These are phyloP conservation scores for Nakazawaea populi DNA, from an alignment of 805 yeast genomes.

Conservation along the genomic window DNA sequence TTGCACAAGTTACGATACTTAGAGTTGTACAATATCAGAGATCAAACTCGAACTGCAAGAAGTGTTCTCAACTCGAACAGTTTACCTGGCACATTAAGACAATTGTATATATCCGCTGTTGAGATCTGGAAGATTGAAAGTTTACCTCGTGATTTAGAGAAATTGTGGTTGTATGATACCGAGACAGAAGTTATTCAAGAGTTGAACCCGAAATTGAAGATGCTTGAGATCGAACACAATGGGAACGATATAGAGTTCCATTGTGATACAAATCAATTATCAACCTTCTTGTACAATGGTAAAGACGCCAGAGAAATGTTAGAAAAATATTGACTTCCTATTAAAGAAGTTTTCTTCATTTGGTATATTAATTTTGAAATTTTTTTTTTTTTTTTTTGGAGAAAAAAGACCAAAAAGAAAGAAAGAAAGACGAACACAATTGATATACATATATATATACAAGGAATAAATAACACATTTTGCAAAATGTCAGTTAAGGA, in stretches of 20 bases:
- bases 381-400: no score
- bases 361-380: no score
- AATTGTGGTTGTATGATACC: background rate
- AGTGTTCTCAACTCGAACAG: background rate
- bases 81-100: background rate
- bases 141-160: background rate
- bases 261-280: background rate
- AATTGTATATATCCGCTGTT: background rate
- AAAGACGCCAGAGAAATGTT: no score
- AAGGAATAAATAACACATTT: no score
- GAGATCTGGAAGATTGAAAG: background rate
- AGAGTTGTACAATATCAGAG: background rate
- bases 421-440: no score
- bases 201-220: background rate
- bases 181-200: background rate
- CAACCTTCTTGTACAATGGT: no score
- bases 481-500: conserved; percentile 33
- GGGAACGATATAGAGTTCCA: background rate
- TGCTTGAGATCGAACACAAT: background rate
- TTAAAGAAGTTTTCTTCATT: no score
- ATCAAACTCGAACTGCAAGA: background rate
- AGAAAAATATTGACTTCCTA: no score
- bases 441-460: background rate
- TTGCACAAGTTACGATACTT: background rate
- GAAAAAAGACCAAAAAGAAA: no score